Evolutionary conservation across 179 eudicot species (phyloP).

Genomic region (Gypsophila paniculata): DNA sequence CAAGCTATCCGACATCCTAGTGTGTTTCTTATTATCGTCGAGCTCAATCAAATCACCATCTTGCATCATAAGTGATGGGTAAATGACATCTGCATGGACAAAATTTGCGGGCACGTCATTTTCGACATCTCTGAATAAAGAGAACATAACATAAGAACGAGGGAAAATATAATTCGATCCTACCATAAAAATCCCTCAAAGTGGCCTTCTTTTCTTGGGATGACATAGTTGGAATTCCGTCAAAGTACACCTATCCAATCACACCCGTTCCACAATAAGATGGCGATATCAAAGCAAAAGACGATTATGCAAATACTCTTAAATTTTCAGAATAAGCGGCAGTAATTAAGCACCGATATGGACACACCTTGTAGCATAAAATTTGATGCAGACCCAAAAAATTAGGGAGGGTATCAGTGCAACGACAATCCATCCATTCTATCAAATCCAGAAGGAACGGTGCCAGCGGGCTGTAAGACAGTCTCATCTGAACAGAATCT

Average conservation of each 20-base stretch:
- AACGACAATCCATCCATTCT: slow-evolving; percentile 80
- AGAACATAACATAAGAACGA: not conserved
- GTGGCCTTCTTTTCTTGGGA: slow-evolving; percentile 69
- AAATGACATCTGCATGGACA: slow-evolving; percentile 61
- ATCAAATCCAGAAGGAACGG: slow-evolving; percentile 58
- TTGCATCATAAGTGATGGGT: slow-evolving; percentile 69
- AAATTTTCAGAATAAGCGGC: not conserved
- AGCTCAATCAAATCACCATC: slow-evolving; percentile 44
- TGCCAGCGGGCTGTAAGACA: slow-evolving; percentile 72
- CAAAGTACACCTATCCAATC: slow-evolving; percentile 50
- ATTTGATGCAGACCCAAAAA: slow-evolving; percentile 71
- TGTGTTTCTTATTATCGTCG: slow-evolving; percentile 33
- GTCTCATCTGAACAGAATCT: slow-evolving; percentile 66
- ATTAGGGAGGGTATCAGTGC: slow-evolving; percentile 58
- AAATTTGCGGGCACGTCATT: not conserved
- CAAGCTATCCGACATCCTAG: slow-evolving; percentile 18
- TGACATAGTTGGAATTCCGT: slow-evolving; percentile 68
- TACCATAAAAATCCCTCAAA: slow-evolving; percentile 73
- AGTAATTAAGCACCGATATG: not conserved
- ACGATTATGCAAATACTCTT: not conserved
- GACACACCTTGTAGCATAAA: slow-evolving; percentile 55
- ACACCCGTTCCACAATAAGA: not conserved
- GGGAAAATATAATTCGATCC: not conserved
- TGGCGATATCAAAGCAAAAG: not conserved
- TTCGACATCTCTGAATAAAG: not conserved